These are phyloP conservation scores for Talaromyces pinophilus DNA, from an alignment of 2,329 filamentous ascomycete genomes.

Conservation along the genomic window DNA sequence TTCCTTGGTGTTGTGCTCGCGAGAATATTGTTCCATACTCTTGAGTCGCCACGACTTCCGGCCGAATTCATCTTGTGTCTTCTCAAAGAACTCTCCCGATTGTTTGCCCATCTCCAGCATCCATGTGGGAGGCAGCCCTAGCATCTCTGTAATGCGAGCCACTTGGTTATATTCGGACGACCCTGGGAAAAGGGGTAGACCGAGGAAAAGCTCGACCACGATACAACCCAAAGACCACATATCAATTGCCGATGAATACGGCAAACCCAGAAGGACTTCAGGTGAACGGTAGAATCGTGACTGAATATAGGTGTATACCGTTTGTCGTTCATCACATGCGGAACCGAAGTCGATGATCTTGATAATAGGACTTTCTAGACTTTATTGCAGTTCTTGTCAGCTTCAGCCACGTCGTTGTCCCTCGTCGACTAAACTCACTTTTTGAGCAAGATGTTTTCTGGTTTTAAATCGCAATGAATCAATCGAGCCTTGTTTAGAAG, in stretches of 20 bases:
- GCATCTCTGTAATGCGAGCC: constrained; percentile 95
- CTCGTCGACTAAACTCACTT: constrained; percentile 58
- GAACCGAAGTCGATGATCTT: constrained; percentile 99
- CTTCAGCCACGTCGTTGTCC: background rate
- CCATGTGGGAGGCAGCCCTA: constrained; percentile 94
- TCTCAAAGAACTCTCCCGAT: constrained; percentile 95
- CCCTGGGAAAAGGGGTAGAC: constrained; percentile 89
- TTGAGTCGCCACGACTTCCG: constrained; percentile 89
- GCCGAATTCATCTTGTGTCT: constrained; percentile 86
- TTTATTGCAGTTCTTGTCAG: constrained; percentile 32
- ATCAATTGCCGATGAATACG: constrained; percentile 97
- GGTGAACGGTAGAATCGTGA: constrained; percentile 97
- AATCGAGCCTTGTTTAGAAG: constrained; percentile 93
- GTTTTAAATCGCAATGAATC: constrained; percentile 97
- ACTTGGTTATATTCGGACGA: constrained; percentile 99
- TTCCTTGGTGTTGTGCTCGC: constrained; percentile 94
- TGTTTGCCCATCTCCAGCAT: constrained; percentile 99
- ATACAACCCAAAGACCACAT: constrained; percentile 99
- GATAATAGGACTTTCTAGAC: constrained; percentile 95
- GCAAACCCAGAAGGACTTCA: constrained; percentile 90
- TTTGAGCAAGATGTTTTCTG: constrained; percentile 95
- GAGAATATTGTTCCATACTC: constrained; percentile 95
- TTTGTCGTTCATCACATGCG: constrained; percentile 96
- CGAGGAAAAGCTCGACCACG: constrained; percentile 94
- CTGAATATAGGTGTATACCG: constrained; percentile 98